Evolutionary conservation across 75 land plant genomes (phyloP).

Genomic region (Pinus albicaulis): DNA sequence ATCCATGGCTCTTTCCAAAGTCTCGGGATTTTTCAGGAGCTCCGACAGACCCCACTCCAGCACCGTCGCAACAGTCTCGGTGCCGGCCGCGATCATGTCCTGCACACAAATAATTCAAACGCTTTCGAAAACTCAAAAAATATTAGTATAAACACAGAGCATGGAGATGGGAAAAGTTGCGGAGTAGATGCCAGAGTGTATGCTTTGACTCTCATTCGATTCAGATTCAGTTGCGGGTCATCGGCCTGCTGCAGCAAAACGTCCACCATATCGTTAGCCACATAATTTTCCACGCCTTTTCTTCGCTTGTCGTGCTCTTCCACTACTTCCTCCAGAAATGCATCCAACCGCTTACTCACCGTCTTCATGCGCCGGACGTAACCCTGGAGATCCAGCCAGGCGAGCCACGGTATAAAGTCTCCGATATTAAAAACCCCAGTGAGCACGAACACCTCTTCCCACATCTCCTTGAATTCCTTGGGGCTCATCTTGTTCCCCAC

Average conservation of each 20-base stretch:
- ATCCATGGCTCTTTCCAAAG: too few relatives aligned
- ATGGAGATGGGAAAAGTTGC: too few relatives aligned
- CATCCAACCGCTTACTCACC: conserved; percentile 9
- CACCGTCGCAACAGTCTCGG: too few relatives aligned
- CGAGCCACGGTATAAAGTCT: conserved; percentile 47
- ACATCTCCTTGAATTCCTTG: conserved; percentile 43
- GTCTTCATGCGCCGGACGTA: conserved; percentile 47
- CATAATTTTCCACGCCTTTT: conserved; percentile 19
- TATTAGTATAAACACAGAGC: background rate
- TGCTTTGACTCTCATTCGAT: too few relatives aligned
- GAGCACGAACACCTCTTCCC: conserved; percentile 48
- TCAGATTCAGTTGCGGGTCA: too few relatives aligned
- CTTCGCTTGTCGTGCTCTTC: conserved; percentile 33
- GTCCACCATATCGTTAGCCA: conserved; percentile 53
- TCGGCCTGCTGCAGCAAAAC: too few relatives aligned
- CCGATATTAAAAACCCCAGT: conserved; percentile 49
- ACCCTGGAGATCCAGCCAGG: conserved; percentile 44
- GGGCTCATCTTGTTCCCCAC: conserved; percentile 13
- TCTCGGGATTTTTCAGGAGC: too few relatives aligned
- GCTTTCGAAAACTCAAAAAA: background rate
- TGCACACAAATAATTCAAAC: too few relatives aligned
- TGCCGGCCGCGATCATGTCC: too few relatives aligned
- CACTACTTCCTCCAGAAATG: conserved; percentile 37
- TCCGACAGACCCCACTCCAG: too few relatives aligned
- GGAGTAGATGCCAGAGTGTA: conserved; percentile 39